Base-by-base conservation (phyloP, 306 rosid species). In the Vigna angularis region DNA sequence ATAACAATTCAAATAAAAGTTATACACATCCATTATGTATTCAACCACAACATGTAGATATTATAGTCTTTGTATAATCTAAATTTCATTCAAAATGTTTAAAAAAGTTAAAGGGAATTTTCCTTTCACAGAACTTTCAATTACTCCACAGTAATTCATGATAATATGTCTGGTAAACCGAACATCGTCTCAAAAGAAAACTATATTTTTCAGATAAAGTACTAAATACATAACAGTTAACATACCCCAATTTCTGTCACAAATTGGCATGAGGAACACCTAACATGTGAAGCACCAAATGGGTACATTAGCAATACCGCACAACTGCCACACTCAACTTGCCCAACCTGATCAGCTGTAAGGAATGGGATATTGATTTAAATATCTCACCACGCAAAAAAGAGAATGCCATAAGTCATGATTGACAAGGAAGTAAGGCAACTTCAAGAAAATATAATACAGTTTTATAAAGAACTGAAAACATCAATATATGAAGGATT, bases 241-340 rank as follows among this genome's bases (percentile, higher is more conserved):
- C 90, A 76, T 88, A 95, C 98, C 82, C 90, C 92, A 66, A 95
- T 85, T 85, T 88, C 92, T 28, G 98, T 92, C 85, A 88, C 90
- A 83, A 72, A 83, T 9, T 45, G 80, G 86, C 98, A 92, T 13
- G 93, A 88, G 65, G 89, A 90, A 85, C 98, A 95, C 83, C 84
- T 91, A 63, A 95, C 93, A 36, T 91, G 90, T 15, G 92, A 52
- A 62, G 98, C 95, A 75, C 96, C 96, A 79, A 80, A 89, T 7
- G 90, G 98, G 86, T 90, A 91, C 93, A 95, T 88, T 81, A 95
- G 87, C 89, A 95, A 83, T 63, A 85, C 80, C 5, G 87, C 86
- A 87, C 98, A 95, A 67, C 85, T 70, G 36, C 90, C 91, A 74
- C 98, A 95, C 70, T 89, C 88, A 62, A 95, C 98, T 82, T 85